Conservation (phyloP, 176 grass and related monocot species). For the Bolboschoenus planiculmis region DNA sequence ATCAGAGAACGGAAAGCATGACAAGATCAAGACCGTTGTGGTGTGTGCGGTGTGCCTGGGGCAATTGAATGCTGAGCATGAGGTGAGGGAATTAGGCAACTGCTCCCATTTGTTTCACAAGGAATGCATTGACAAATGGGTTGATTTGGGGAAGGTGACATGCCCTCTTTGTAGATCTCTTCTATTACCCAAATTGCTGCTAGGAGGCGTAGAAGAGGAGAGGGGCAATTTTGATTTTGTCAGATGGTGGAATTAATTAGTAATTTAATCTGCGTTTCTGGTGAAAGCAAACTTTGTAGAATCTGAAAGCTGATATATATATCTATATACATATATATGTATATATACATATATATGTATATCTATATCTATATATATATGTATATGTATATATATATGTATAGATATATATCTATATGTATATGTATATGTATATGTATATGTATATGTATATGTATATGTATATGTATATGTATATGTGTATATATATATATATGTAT, state of each 20-base stretch:
- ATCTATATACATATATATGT: too few species aligned
- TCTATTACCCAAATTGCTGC: constrained; percentile 24
- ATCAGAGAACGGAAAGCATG: background rate
- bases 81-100: constrained; percentile 61
- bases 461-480: too few species aligned
- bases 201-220: background rate
- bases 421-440: too few species aligned
- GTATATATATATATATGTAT: too few species aligned
- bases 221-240: background rate
- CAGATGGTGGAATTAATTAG: background rate
- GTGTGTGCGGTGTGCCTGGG: constrained; percentile 65
- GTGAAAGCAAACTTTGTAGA: background rate
- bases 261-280: background rate
- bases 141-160: constrained; percentile 65
- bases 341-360: too few species aligned
- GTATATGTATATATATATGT: too few species aligned
- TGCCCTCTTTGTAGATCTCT: constrained; percentile 68
- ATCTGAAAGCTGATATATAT: background rate
- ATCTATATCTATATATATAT: too few species aligned
- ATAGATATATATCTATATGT: too few species aligned
- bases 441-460: too few species aligned
- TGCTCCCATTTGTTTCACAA: constrained; percentile 75
- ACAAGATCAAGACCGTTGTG: background rate
- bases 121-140: constrained; percentile 84
- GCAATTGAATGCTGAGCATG: constrained; percentile 44